phyloP scores from a whole-genome alignment of 75 land plant species.

The Selaginella tamariscina region DNA sequence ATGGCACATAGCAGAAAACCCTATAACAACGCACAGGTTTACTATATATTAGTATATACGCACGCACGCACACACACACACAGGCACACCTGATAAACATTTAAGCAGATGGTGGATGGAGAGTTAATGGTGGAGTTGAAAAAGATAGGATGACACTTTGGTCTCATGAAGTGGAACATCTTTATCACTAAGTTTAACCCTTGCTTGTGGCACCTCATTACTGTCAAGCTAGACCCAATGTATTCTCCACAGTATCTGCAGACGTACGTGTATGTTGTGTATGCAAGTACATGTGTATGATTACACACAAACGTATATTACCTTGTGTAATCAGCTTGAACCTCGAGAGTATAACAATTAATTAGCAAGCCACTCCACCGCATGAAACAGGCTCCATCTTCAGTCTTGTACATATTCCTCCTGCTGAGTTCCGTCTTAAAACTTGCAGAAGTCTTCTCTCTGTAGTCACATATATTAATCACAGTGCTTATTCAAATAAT shows the following conservation, averaged over 20 bases:
- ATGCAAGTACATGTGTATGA: not conserved
- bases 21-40: too few relatives aligned
- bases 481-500: too few relatives aligned
- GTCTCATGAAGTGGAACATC: constrained; percentile 59
- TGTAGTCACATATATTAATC: too few relatives aligned
- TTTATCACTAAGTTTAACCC: constrained; percentile 36
- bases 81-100: constrained; percentile 76
- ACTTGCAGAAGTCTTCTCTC: constrained; percentile 49
- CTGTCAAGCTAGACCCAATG: constrained; percentile 59
- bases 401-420: constrained; percentile 38
- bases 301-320: constrained; percentile 17
- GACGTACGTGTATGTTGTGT: not conserved
- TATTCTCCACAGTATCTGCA: constrained; percentile 58
- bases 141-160: constrained; percentile 83
- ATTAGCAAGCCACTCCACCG: constrained; percentile 92
- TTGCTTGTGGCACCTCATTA: constrained; percentile 36
- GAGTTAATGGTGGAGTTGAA: constrained; percentile 83
- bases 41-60: too few relatives aligned
- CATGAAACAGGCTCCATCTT: constrained; percentile 71
- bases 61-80: too few relatives aligned
- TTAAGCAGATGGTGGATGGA: constrained; percentile 56
- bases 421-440: constrained; percentile 30
- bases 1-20: constrained; percentile 90
- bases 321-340: constrained; percentile 99
- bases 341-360: constrained; percentile 63